Base-by-base conservation (phyloP, 1,139 yeast genomes). In the Sugiyamaella pinicola region DNA sequence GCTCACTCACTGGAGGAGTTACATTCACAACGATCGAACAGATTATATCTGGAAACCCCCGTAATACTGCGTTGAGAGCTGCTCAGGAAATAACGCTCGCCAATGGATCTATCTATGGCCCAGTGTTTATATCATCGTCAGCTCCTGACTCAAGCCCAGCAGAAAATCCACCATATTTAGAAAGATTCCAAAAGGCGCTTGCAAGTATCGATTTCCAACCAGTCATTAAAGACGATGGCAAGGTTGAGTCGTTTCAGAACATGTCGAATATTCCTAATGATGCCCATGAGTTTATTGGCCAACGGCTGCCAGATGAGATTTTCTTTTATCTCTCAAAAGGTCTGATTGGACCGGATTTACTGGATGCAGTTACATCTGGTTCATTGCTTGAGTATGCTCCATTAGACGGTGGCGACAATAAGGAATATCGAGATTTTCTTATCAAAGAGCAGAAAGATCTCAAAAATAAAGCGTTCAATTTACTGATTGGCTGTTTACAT, bases 251-350 rank as follows among this genome's bases (percentile, higher is more conserved):
- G 31, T 77, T 75, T 60, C 72, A 66, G 15, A 67, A 67, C 44
- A 69, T 61, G 28, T 63, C 59, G 24, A 66, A 70, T 34, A 76
- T 84, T 26, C 98, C 98, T 4, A 80, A 81, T 57, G 95, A 90
- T 67, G 75, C 88, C 19, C 95, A 88, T 65, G 93, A 85, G 48
- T 80, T 91, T 51, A 78, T 93, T 49, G 90, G 96, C 3, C 91
- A 87, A 67, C 80, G 95, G 64, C 75, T 93, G 51, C 96, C 98
- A 1, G 87, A 90, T 46, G 98, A 91, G 70, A 76, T 87, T 44
- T 85, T 83, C 65, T 89, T 85, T 65, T 93, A 90, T 69, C 82
- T 84, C 64, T 84, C 95, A 0, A 71, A 86, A 51, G 99, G 98
- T 1, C 68, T 91, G 40, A 73, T 86, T 22, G 82, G 86, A 6